Evolutionary conservation across 2,329 filamentous ascomycete species (phyloP).

Genomic region (Penicillium sp.): DNA sequence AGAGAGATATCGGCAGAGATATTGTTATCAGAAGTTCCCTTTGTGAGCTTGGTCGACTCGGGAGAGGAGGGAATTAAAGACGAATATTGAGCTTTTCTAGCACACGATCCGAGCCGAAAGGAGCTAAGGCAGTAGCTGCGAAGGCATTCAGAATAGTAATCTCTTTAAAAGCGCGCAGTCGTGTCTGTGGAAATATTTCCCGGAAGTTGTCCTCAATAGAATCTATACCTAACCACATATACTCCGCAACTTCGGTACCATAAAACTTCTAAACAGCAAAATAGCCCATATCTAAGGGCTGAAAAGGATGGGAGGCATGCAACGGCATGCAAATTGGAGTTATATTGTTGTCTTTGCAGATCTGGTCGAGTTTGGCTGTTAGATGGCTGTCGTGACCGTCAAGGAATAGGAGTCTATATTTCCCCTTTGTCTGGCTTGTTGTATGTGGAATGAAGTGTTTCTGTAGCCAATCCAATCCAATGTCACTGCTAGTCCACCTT

Average conservation of each 20-base stretch:
- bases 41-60: too few relatives aligned
- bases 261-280: slow-evolving; percentile 5
- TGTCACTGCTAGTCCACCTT: slow-evolving; percentile 22
- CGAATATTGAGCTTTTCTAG: background rate
- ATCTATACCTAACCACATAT: background rate
- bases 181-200: background rate
- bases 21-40: too few relatives aligned
- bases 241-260: background rate
- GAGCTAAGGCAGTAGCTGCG: background rate
- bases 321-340: slow-evolving; percentile 38
- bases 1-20: too few relatives aligned
- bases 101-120: background rate
- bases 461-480: slow-evolving; percentile 35
- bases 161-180: background rate
- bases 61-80: slow-evolving; percentile 1
- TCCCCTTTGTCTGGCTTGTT: slow-evolving; percentile 19
- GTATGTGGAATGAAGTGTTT: slow-evolving; percentile 35
- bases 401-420: slow-evolving; percentile 38
- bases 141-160: background rate
- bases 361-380: slow-evolving; percentile 35
- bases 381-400: slow-evolving; percentile 39
- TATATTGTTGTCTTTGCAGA: slow-evolving; percentile 39
- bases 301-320: slow-evolving; percentile 38
- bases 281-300: slow-evolving; percentile 29
- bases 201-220: background rate